Evolutionary conservation across 108 stramenopile species (phyloP).

Genomic region (Cyclotella cryptica): DNA sequence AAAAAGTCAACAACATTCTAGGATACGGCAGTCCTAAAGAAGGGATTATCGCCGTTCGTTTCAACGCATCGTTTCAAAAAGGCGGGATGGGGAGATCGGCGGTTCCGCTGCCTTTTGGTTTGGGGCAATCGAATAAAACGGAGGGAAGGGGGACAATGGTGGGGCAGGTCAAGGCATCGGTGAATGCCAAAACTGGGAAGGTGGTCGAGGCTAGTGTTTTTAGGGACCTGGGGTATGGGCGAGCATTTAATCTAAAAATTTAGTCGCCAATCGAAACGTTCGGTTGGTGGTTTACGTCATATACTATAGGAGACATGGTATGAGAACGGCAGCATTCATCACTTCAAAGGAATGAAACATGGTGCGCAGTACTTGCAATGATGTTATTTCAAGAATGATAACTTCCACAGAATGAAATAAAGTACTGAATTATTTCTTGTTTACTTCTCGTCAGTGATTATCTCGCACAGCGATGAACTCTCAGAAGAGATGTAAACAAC

Average conservation of each 20-base stretch:
- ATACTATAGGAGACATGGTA: no score
- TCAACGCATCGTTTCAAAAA: conserved; percentile 86
- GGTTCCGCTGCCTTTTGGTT: conserved; percentile 77
- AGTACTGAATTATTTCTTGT: no score
- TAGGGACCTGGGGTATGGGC: conserved; percentile 89
- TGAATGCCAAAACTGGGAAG: conserved; percentile 72
- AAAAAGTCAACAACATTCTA: conserved; percentile 72
- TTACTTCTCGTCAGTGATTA: background rate
- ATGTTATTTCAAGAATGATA: no score
- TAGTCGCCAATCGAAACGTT: conserved; percentile 1
- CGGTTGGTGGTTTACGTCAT: no score
- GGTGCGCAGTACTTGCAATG: no score
- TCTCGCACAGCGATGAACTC: background rate
- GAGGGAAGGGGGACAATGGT: conserved; percentile 88
- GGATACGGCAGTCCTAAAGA: conserved; percentile 73
- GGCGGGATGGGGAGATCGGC: conserved; percentile 64
- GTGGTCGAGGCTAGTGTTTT: conserved; percentile 75
- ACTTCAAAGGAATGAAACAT: no score
- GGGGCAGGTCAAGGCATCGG: conserved; percentile 86
- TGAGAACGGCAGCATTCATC: no score
- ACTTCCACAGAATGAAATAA: no score
- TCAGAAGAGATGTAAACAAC: background rate
- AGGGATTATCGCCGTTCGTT: conserved; percentile 74
- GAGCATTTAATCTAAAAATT: conserved; percentile 79
- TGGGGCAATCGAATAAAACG: conserved; percentile 71